Conservation (phyloP, 2,329 filamentous ascomycete genomes). For the Phyllosticta citribraziliensis region DNA sequence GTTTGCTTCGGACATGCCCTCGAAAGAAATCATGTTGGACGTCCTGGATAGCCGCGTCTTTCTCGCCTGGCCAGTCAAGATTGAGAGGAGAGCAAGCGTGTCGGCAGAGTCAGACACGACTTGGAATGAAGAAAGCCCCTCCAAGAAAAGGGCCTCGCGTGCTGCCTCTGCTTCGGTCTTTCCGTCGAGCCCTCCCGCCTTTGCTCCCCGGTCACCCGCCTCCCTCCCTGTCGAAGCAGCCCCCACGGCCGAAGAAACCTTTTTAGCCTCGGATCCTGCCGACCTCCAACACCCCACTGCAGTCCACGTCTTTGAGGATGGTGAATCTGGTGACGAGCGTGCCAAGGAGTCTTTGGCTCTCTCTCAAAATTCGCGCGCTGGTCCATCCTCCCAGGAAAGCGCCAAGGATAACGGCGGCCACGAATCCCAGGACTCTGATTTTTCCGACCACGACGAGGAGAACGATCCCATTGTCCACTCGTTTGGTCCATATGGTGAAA, state of each 20-base stretch:
- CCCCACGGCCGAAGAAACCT: conserved; percentile 25
- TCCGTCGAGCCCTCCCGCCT: conserved; percentile 53
- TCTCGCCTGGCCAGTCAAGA: conserved; percentile 68
- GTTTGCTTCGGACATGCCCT: conserved; percentile 81
- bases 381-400: conserved; percentile 16
- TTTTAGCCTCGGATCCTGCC: conserved; percentile 31
- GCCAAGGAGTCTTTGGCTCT: conserved; percentile 14
- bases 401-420: not conserved
- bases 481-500: conserved; percentile 81
- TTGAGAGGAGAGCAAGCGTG: conserved; percentile 2
- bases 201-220: conserved; percentile 62
- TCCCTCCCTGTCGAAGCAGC: conserved; percentile 45
- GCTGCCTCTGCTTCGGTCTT: conserved; percentile 30
- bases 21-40: conserved; percentile 86
- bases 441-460: conserved; percentile 68
- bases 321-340: conserved; percentile 21
- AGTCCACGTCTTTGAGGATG: conserved; percentile 31
- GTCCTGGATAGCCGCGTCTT: conserved; percentile 87
- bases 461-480: conserved; percentile 90
- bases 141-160: conserved; percentile 12
- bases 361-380: conserved; percentile 24
- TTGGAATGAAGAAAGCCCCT: conserved; percentile 49
- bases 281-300: conserved; percentile 1
- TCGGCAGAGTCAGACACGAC: conserved; percentile 49
- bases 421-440: conserved; percentile 37